Evolutionary conservation across 116 monocot genomes (phyloP).

Genomic region (Zostera marina): DNA sequence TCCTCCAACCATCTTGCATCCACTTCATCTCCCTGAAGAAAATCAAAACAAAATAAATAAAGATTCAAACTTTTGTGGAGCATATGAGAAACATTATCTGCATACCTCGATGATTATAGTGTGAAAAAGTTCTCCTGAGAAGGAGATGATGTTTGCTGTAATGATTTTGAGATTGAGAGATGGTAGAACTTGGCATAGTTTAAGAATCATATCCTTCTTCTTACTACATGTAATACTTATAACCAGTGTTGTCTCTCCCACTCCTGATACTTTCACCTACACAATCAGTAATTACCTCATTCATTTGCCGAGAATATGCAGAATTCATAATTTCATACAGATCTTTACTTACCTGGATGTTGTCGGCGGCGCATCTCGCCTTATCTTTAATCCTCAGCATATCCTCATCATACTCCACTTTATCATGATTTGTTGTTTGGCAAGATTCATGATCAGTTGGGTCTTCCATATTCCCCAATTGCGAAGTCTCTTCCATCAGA

Average conservation of each 20-base stretch:
- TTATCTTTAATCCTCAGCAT: not conserved
- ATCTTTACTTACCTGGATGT: not conserved
- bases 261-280: constrained; percentile 47
- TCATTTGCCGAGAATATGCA: not conserved
- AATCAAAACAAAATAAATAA: not conserved
- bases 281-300: not conserved
- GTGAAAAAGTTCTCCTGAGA: constrained; percentile 43
- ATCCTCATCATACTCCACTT: not conserved
- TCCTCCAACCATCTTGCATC: constrained; percentile 15
- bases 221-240: constrained; percentile 53
- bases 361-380: not conserved
- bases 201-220: constrained; percentile 36
- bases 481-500: constrained; percentile 28
- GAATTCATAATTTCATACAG: not conserved
- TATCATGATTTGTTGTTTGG: not conserved
- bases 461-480: constrained; percentile 4
- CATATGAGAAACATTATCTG: not conserved
- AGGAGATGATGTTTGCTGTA: constrained; percentile 50
- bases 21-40: constrained; percentile 23
- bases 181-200: constrained; percentile 36
- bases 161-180: constrained; percentile 44
- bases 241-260: constrained; percentile 20
- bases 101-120: constrained; percentile 59
- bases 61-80: no score
- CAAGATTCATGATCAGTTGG: no score